phyloP scores from a whole-genome alignment of 2,329 filamentous ascomycete genomes.

The Ophiostoma sp. region DNA sequence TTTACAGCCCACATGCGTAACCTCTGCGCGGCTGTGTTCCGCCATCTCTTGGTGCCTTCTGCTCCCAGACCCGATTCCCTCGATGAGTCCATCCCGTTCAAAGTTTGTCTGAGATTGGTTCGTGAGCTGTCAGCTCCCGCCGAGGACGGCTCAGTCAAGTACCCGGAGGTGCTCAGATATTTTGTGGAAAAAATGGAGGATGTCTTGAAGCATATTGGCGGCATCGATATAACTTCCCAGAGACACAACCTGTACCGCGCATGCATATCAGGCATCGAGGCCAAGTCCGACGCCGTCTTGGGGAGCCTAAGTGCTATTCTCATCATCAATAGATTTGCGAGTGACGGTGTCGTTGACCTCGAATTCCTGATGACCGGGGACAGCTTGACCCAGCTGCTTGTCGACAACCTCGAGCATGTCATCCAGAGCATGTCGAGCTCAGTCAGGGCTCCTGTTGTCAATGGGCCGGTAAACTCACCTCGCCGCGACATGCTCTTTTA shows the following conservation, averaged over 20 bases:
- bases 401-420: constrained; percentile 59
- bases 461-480: constrained; percentile 44
- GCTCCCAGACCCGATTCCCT: constrained; percentile 23
- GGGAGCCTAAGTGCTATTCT: constrained; percentile 66
- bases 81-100: constrained; percentile 41
- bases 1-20: constrained; percentile 59
- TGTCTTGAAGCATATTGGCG: constrained; percentile 45
- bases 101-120: constrained; percentile 60
- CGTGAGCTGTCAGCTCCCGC: constrained; percentile 61
- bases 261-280: constrained; percentile 63
- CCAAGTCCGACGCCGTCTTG: constrained; percentile 57
- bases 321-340: constrained; percentile 41
- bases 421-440: constrained; percentile 31
- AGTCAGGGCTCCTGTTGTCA: constrained; percentile 37
- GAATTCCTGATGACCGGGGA: constrained; percentile 55
- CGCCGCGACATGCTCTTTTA: constrained; percentile 53
- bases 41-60: constrained; percentile 33
- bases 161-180: constrained; percentile 58
- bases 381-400: constrained; percentile 54
- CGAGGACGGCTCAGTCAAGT: constrained; percentile 49
- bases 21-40: constrained; percentile 55
- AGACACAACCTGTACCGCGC: constrained; percentile 58
- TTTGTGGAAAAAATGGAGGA: constrained; percentile 56
- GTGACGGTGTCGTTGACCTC: constrained; percentile 45
- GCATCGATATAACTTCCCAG: constrained; percentile 38